These are phyloP conservation scores for Kalmanozyma brasiliensis DNA, from an alignment of 1,284 basidiomycete genomes.

Conservation along the genomic window DNA sequence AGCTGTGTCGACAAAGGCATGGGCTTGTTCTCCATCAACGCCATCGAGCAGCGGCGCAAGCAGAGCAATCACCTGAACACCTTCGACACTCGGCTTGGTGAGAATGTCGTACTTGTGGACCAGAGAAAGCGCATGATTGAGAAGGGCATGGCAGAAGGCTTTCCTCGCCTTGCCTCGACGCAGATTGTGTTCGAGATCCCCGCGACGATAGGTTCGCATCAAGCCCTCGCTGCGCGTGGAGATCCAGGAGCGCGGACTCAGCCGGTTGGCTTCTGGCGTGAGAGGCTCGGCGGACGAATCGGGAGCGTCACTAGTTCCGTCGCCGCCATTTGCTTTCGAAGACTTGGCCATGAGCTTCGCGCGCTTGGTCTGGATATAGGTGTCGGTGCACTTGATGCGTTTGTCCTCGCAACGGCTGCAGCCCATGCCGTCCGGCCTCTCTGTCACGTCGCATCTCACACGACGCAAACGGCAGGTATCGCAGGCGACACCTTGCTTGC, in stretches of 20 bases:
- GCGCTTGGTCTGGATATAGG: conserved; percentile 63
- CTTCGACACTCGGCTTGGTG: conserved; percentile 54
- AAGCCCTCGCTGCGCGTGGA: conserved; percentile 20
- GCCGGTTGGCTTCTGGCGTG: conserved; percentile 9
- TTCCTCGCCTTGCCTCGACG: conserved; percentile 59
- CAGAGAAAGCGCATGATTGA: conserved; percentile 56
- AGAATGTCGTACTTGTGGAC: conserved; percentile 62
- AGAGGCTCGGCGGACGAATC: conserved; percentile 4
- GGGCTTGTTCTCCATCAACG: conserved; percentile 36
- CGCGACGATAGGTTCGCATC: conserved; percentile 34
- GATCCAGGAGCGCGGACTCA: conserved; percentile 44
- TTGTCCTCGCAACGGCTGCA: conserved; percentile 66
- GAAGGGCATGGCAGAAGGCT: conserved; percentile 54
- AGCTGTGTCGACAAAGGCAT: conserved; percentile 23
- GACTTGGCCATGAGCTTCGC: conserved; percentile 38
- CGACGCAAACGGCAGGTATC: conserved; percentile 64
- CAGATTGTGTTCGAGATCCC: conserved; percentile 46
- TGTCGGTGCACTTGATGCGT: conserved; percentile 63
- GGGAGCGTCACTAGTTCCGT: conserved; percentile 7
- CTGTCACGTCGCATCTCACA: conserved; percentile 63
- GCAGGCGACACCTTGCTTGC: conserved; percentile 66
- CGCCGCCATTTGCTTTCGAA: conserved; percentile 17
- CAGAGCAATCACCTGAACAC: conserved; percentile 46
- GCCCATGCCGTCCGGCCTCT: conserved; percentile 59
- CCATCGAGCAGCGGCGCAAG: conserved; percentile 56